Evolutionary conservation across 2,329 filamentous ascomycete species (phyloP), one percentile per base, ranked within the genome.

Genomic region (Rhexocercosporidium sp.): DNA sequence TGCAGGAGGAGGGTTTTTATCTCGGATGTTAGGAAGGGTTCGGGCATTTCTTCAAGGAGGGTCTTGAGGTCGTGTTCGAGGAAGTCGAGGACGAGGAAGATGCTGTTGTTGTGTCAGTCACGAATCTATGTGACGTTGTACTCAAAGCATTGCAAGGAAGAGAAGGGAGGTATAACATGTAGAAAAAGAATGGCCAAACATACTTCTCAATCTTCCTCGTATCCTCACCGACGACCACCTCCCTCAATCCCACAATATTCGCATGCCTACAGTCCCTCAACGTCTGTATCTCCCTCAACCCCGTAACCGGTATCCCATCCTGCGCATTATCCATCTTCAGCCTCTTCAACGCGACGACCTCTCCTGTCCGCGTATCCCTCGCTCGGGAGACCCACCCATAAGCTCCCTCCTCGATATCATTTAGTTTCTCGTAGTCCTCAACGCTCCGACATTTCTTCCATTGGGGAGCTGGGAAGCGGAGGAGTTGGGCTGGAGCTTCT

Each of bases 1-100:
- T 99, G 96, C 0, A 90, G 84, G 64, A 98, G 85, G 27, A 99
- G 86, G 0, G 93, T 95, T 80, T 99, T 99, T 76, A 93, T 89
- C 79, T 99, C 96, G 49, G 93, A 97, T 1, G 92, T 91, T 65
- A 97, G 86, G 78, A 99, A 99, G 0, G 94, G 94, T 77, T 97
- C 93, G 62, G 91, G 87, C 93, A 98, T 97, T 77, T 96, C 92
- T 79, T 96, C 92, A 70, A 97, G 91, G 66, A 99, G 86, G 64
- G 91, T 92, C 80, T 96, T 97, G 66, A 99, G 88, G 77, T 99
- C 96, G 83, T 99, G 96, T 82, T 98, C 95, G 75, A 97, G 85
- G 80, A 98, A 99, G 77, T 97, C 94, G 85, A 99, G 95, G 70
- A 98, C 96, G 66, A 99, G 88, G 79, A 93, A 96, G 72, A 97